Base-by-base conservation (phyloP, 108 stramenopile genomes). In the Pseudonitzschia pungens region DNA sequence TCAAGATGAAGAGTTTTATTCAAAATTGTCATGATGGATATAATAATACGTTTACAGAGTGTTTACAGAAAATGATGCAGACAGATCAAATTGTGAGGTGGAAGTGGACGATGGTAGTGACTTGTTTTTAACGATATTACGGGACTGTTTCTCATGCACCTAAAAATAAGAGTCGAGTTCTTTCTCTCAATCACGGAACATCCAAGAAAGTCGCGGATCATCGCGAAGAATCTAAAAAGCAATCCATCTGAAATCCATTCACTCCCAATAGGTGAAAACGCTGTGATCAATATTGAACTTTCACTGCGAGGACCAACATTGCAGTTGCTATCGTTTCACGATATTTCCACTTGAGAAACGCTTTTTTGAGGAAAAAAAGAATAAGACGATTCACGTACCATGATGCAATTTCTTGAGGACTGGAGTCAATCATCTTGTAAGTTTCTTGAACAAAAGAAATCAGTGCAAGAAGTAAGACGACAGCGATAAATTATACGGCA, bases 341-440 rank as follows among this genome's bases (percentile, higher is more conserved):
- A n/a, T n/a, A n/a, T n/a, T n/a, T n/a, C n/a, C n/a, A n/a, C n/a
- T n/a, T n/a, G n/a, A n/a, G n/a, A n/a, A n/a, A n/a, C n/a, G n/a
- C n/a, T n/a, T n/a, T n/a, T n/a, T n/a, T 43, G 42, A 43, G 42
- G 42, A 43, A 43, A 43, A 26, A 28, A 42, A 22, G 51, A 32
- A 56, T 9, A 20, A 62, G 15, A 62, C 9, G 36, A 5, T 27
- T 31, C 41, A 81, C 85, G 73, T 57, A 86, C 86, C 93, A 94
- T 63, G 85, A 69, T 41, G 88, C 88, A 62, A 94, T 88, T 14
- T 43, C 54, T 4, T 84, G 74, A 56, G 89, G 88, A 73, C 91
- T 90, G 22, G 81, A 90, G 4, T 92, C 89, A 53, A 94, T 92
- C 91, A 94, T 91, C 56, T 87, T 86, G 81, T 92, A 92, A 24